Evolutionary conservation across 331 rosid genomes (phyloP), one percentile per base, ranked within the genome.

Genomic region (Malus hybrid): DNA sequence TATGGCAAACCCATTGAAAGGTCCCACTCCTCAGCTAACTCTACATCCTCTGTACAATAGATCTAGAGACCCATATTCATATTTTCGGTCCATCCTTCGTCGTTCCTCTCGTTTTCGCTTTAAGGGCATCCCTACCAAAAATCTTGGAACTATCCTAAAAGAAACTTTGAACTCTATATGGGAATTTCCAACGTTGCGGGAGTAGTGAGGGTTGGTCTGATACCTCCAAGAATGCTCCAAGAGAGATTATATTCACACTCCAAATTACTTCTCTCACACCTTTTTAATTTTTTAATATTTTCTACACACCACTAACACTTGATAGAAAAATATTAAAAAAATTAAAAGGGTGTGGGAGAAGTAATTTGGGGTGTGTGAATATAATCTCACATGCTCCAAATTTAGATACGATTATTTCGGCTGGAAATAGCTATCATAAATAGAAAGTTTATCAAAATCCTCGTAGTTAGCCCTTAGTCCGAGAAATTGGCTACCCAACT

Each of bases 381-480:
- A 31, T 31, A 31, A 31, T 31, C 32, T 31, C 32, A 2, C 29
- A 28, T 28, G 29, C 29, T 28, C 57, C 27, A 50, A 77, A 55
- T 34, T 71, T 46, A 56, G 1, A 60, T 10, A 20, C 74, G 6
- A 64, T 31, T 50, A 80, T 46, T 80, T 64, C 6, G 77, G 78
- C 67, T 71, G 78, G 87, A 94, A 94, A 80, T 94, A 94, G 79
- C 88, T 79, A 78, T 94, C 99, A 24, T 88, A 76, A 70, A 91
- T 88, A 24, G 91, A 88, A 20, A 94, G 91, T 39, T 82, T 87
- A 82, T 94, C 97, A 67, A 94, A 88, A 18, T 96, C 99, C 79
- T 94, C 99, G 69, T 83, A 94, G 83, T 94, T 94, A 65, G 99
- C 97, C 87, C 84, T 94, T 10, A 94, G 77, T 56, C 98, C 97